Base-by-base conservation (phyloP, 1,284 basidiomycete species). In the Pisolithus thermaeus region DNA sequence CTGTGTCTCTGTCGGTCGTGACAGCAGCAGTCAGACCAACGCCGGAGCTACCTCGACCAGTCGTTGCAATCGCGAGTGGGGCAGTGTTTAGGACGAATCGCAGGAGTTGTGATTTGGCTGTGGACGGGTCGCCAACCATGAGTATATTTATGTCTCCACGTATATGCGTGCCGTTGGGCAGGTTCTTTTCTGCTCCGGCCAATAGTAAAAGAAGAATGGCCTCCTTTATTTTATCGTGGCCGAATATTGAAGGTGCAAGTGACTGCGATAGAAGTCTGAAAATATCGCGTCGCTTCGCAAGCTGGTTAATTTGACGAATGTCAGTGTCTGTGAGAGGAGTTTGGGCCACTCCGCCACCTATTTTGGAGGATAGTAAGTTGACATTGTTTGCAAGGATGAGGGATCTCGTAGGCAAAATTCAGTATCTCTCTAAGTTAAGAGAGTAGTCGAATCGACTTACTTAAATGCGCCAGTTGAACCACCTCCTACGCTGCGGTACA, bases 1-100 rank as follows among this genome's bases (percentile, higher is more conserved):
- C 91, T 16, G 97, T 99, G 67, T 99, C 97, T 70, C 90, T 91
- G 74, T 99, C 97, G 2, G 90, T 97, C 8, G 96, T 99, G 11
- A 99, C 97, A 7, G 97, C 97, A n/a, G 97, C 97, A 0, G 97
- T 99, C 46, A 99, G 74, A 90, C 97, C 97, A 59, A 99, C 97
- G 58, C 97, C 97, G 20, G 95, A 97, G 61, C 89, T 93, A 58
- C 97, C 97, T 65, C 97, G 81, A 60, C 97, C 97, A 3, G 97
- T 99, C 4, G 97, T 99, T 2, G 96, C 96, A 61, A 99, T 98
- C 4, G 97, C 97, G 35, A 99, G 77, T 23, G 97, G 96, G 4
- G 97, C 97, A 7, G 92, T 98, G 62, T 92, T 90, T 56, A 99
- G 80, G 28, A 99, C 92, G 69, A 99, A 99, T 50, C 96, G 90